Percentiles rank a stretch among this genome's conserved stretches.
phyloP scores from a whole-genome alignment of 2,329 filamentous ascomycete species.

The Colletotrichum lupini region DNA sequence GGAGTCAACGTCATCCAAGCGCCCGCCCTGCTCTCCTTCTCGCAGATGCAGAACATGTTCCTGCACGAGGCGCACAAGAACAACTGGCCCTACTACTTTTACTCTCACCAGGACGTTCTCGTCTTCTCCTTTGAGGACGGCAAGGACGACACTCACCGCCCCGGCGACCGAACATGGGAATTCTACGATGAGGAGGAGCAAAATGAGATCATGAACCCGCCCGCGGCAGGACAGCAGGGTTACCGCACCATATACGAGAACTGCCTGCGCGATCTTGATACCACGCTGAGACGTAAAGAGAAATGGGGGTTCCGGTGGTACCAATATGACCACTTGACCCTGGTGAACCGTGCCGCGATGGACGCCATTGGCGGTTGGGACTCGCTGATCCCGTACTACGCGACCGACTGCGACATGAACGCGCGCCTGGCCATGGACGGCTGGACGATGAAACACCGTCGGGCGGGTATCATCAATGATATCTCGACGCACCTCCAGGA shows the following conservation, averaged over 20 bases:
- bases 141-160: conserved; percentile 34
- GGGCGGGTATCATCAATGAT: conserved; percentile 57
- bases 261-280: conserved; percentile 48
- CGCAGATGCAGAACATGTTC: conserved; percentile 67
- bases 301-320: conserved; percentile 67
- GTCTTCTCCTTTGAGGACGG: conserved; percentile 52
- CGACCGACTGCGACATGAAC: conserved; percentile 68
- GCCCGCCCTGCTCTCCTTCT: conserved; percentile 63
- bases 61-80: conserved; percentile 56
- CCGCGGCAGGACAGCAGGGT: conserved; percentile 45
- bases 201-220: conserved; percentile 27
- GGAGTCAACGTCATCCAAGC: conserved; percentile 63
- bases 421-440: conserved; percentile 57
- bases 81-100: conserved; percentile 63
- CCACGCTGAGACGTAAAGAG: conserved; percentile 44
- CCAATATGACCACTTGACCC: conserved; percentile 66
- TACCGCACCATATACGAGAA: conserved; percentile 56
- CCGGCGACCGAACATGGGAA: conserved; percentile 35
- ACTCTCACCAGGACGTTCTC: conserved; percentile 67
- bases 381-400: conserved; percentile 67
- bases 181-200: conserved; percentile 36
- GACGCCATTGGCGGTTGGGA: conserved; percentile 67
- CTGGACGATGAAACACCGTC: conserved; percentile 52
- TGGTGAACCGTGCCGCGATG: conserved; percentile 65
- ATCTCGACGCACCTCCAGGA: conserved; percentile 58